These are phyloP conservation scores for Syncephalis plumigaleata DNA, from an alignment of 371 early-diverging fungal genomes.

Conservation along the genomic window DNA sequence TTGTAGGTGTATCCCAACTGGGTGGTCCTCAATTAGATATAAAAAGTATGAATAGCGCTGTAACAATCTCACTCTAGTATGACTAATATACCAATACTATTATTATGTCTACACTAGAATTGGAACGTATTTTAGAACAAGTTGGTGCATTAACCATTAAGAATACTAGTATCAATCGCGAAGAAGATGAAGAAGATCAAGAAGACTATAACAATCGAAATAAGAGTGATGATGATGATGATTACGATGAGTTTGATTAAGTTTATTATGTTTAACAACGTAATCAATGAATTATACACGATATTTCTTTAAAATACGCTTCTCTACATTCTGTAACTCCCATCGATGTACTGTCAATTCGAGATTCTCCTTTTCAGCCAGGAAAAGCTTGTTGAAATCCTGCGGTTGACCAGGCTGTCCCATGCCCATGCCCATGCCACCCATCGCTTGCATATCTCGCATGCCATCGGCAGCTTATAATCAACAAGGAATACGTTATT, in stretches of 20 bases:
- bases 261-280: too few species aligned
- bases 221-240: too few species aligned
- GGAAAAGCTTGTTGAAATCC: constrained; percentile 71
- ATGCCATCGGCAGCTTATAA: constrained; percentile 68
- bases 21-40: constrained; percentile 67
- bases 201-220: too few species aligned
- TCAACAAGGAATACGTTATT: not conserved
- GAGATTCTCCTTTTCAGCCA: constrained; percentile 77
- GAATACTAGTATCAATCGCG: too few species aligned
- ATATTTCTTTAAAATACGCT: constrained; percentile 60
- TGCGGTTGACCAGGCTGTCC: constrained; percentile 37
- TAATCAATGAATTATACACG: constrained; percentile 11
- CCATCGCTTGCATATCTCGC: constrained; percentile 80
- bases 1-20: constrained; percentile 60
- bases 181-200: too few species aligned
- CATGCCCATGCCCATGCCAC: constrained; percentile 43
- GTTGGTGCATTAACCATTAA: too few species aligned
- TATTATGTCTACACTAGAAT: not conserved
- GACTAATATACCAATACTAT: not conserved
- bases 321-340: constrained; percentile 71
- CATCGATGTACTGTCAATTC: constrained; percentile 64
- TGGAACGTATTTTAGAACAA: not conserved
- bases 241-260: too few species aligned
- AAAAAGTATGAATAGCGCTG: constrained; percentile 38
- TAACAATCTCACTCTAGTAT: too few species aligned